phyloP scores from a whole-genome alignment of 2,329 filamentous ascomycete species.

The Aspergillus terreus region DNA sequence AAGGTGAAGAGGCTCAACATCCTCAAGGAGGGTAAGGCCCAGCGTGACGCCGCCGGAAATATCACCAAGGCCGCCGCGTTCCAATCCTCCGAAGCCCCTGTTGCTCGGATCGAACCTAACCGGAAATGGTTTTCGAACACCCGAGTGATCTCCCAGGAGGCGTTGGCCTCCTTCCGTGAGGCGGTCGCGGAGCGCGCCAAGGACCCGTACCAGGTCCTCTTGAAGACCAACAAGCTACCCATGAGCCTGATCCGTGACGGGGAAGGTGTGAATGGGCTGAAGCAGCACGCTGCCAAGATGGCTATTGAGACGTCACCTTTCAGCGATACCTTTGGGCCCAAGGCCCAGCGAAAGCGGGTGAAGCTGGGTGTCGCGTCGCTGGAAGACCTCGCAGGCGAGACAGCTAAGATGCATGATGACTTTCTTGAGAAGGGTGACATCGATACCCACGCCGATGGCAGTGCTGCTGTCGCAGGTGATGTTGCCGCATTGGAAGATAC shows the following conservation, averaged over 20 bases:
- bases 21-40: constrained; percentile 80
- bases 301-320: constrained; percentile 84
- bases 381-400: constrained; percentile 74
- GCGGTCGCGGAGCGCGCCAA: constrained; percentile 87
- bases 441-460: constrained; percentile 70
- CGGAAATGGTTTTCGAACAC: constrained; percentile 98
- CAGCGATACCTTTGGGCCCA: constrained; percentile 84
- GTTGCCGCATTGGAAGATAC: constrained; percentile 42
- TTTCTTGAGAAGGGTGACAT: constrained; percentile 81
- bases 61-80: constrained; percentile 80
- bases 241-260: constrained; percentile 89
- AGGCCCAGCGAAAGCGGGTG: constrained; percentile 86
- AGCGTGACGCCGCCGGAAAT: constrained; percentile 76
- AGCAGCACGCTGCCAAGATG: constrained; percentile 93
- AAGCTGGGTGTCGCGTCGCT: constrained; percentile 83
- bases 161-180: constrained; percentile 78
- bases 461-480: constrained; percentile 55
- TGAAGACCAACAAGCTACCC: constrained; percentile 95
- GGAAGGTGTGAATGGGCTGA: constrained; percentile 73
- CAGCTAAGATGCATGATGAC: constrained; percentile 72
- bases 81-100: constrained; percentile 77
- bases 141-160: constrained; percentile 82
- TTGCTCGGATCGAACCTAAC: constrained; percentile 88
- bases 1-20: constrained; percentile 86
- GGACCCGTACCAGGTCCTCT: constrained; percentile 89